Base-by-base conservation (phyloP, 306 rosid genomes). In the Benincasa hispida region DNA sequence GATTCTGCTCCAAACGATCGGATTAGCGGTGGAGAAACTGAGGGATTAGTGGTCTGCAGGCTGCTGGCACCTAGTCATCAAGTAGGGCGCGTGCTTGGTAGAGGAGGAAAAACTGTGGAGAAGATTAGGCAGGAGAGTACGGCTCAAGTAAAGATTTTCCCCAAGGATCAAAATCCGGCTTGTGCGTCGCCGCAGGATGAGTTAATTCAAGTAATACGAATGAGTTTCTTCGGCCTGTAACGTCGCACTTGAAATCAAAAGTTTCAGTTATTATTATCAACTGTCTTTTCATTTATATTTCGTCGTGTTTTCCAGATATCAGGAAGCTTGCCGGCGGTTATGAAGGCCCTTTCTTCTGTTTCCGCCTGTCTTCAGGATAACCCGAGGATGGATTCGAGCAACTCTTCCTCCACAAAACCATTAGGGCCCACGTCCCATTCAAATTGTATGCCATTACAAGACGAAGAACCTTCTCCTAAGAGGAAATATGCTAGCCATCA, bases 301-400 rank as follows among this genome's bases (percentile, higher is more conserved):
- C 27, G 5, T 27, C 47, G 72, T 30, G 67, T 74, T 17, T 27
- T 84, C 86, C 90, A 92, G 95, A 86, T 92, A 74, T 79, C 91
- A 30, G 90, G 95, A 82, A 87, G 72, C 74, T 77, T 87, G 67
- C 11, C 77, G n/a, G 86, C 89, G 12, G 96, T 86, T 37, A 92
- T 89, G 91, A 90, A 89, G 81, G 95, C 95, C 18, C 86, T 92
- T 53, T 75, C 88, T n/a, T 84, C 87, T 78, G 86, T 92, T 83
- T 85, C 95, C 18, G 72, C 84, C 76, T 89, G 91, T 82, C 89
- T 92, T 72, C 87, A 79, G 72, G 96, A 91, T 72, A 78, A 51
- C 83, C 81, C 79, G 53, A 82, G 81, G 81, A 75, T 77, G 55
- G 89, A 90, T 69, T 81, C 68, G 54, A 73, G 70, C 41, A 86